Percentiles rank a stretch among this genome's conserved stretches.
Evolutionary conservation across 2,329 filamentous ascomycete species (phyloP).

Genomic region (Geoglossum cookeanum): DNA sequence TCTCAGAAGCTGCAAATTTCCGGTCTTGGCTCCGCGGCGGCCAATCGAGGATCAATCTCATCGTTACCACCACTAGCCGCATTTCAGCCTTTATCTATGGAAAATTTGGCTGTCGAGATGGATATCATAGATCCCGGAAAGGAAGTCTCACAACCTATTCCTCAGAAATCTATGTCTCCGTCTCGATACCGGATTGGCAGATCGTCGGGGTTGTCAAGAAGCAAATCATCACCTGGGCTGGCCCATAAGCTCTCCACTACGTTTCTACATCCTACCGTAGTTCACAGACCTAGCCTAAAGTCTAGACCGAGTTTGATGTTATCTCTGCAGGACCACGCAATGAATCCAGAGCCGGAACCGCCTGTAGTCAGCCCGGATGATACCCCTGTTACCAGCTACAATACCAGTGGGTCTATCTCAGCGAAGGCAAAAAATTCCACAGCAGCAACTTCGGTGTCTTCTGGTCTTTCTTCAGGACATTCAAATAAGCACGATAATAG

Average conservation of each 20-base stretch:
- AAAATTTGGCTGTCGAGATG: neutral
- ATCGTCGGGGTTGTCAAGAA: neutral
- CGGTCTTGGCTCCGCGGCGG: neutral
- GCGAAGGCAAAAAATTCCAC: constrained; percentile 9
- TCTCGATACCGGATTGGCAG: neutral
- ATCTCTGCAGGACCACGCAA: neutral
- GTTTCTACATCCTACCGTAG: constrained; percentile 23
- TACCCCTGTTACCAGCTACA: neutral
- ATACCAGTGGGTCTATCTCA: neutral
- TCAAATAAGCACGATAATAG: neutral
- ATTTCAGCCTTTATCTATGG: neutral
- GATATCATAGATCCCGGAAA: neutral
- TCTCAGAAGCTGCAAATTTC: neutral
- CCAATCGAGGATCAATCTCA: neutral
- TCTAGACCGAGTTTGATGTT: constrained; percentile 17
- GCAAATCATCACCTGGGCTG: neutral
- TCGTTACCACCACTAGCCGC: neutral
- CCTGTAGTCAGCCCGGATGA: constrained; percentile 16
- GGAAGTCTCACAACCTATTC: neutral
- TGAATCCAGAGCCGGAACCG: constrained; percentile 12
- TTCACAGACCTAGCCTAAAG: constrained; percentile 19
- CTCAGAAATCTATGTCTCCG: neutral
- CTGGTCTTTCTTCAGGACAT: neutral
- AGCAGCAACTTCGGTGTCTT: constrained; percentile 12
- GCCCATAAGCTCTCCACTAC: constrained; percentile 21